These are phyloP conservation scores for Botrytis fragariae DNA, from an alignment of 2,329 filamentous ascomycete genomes.

Conservation along the genomic window DNA sequence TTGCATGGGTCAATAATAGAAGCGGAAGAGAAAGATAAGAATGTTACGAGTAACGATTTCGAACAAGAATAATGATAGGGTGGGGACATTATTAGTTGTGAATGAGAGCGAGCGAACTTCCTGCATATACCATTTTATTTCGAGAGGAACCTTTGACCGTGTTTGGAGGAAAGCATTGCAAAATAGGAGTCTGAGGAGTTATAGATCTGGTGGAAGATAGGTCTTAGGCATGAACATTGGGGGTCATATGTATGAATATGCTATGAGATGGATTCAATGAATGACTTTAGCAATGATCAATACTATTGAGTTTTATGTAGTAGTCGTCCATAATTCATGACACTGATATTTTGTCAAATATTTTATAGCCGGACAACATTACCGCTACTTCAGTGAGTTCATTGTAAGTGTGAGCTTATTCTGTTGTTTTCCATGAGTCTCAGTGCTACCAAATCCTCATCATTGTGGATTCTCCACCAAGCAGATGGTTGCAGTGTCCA, in stretches of 20 bases:
- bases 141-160: background rate
- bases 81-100: background rate
- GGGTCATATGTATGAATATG: slow-evolving; percentile 13
- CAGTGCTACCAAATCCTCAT: background rate
- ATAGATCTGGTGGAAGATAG: background rate
- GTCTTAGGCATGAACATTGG: background rate
- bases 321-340: background rate
- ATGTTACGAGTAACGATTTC: slow-evolving; percentile 8
- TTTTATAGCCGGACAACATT: background rate
- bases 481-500: background rate
- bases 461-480: background rate
- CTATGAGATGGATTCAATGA: slow-evolving; percentile 1
- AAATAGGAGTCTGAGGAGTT: slow-evolving; percentile 12
- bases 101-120: background rate
- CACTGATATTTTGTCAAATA: background rate
- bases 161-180: slow-evolving; percentile 2
- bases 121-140: slow-evolving; percentile 22
- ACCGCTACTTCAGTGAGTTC: background rate
- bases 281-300: background rate
- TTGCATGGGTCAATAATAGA: slow-evolving; percentile 34
- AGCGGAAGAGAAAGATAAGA: slow-evolving; percentile 5
- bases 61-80: slow-evolving; percentile 9
- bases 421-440: background rate
- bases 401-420: background rate
- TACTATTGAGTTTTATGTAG: background rate